Conservation (phyloP, 1,139 yeast genomes). For the Saccharomyces pastorianus region DNA sequence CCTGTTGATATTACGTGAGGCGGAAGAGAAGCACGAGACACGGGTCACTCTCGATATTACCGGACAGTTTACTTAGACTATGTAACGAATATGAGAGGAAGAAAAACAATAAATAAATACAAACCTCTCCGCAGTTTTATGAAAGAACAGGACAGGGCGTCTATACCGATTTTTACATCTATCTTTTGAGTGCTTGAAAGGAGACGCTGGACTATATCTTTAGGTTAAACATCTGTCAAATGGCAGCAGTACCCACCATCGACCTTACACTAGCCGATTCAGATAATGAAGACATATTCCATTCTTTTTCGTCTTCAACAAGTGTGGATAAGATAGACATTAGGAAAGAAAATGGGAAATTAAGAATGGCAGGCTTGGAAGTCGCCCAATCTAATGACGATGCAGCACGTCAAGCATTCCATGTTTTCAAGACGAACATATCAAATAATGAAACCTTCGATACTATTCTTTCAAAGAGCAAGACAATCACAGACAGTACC, state of each 20-base stretch:
- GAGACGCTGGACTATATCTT: neutral
- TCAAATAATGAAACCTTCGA: neutral
- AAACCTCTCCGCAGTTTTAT: neutral
- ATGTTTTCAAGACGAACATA: neutral
- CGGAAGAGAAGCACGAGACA: neutral
- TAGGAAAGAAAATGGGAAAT: neutral
- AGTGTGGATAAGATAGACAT: constrained; percentile 1
- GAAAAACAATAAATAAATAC: neutral
- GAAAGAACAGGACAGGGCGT: neutral
- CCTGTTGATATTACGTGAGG: neutral
- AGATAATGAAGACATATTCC: constrained; percentile 6
- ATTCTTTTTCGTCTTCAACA: constrained; percentile 1
- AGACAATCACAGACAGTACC: neutral
- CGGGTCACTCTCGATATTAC: neutral
- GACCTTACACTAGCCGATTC: constrained; percentile 19
- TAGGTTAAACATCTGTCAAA: neutral
- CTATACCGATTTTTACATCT: neutral
- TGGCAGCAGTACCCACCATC: constrained; percentile 13
- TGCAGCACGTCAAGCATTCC: neutral
- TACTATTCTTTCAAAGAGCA: neutral
- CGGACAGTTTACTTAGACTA: neutral
- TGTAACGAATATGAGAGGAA: neutral
- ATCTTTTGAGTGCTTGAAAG: neutral
- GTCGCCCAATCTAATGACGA: neutral
- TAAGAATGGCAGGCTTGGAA: neutral